A percentile compares a stretch with the other conserved stretches of the same genome.
Evolutionary conservation across 306 rosid species (phyloP).

Genomic region (Cucurbita ficifolia): DNA sequence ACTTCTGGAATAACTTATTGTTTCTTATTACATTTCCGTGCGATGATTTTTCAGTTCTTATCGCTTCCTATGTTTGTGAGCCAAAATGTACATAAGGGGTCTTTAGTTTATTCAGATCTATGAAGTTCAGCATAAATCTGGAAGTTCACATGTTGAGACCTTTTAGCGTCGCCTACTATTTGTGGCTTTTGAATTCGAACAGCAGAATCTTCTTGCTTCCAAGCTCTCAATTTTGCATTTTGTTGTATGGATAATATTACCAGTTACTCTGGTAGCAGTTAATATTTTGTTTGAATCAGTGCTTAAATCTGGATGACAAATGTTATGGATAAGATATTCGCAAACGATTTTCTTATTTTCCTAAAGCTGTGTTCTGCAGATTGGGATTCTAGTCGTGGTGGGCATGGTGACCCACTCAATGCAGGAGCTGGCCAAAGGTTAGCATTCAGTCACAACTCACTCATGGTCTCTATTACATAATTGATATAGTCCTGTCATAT

Average conservation of each 20-base stretch:
- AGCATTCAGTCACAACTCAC: background rate
- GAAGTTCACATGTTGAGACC: background rate
- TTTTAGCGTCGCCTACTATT: background rate
- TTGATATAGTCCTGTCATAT: background rate
- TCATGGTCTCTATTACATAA: background rate
- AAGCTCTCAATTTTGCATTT: background rate
- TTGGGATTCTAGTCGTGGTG: constrained; percentile 37
- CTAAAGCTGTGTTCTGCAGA: constrained; percentile 7
- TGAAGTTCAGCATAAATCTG: background rate
- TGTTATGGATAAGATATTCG: background rate
- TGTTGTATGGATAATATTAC: background rate
- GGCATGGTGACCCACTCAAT: constrained; percentile 24
- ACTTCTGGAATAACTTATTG: background rate
- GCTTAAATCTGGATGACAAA: background rate
- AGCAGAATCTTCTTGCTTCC: background rate
- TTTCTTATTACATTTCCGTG: background rate
- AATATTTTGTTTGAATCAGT: background rate
- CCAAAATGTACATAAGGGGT: background rate
- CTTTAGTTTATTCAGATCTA: background rate
- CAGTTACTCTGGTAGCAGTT: background rate
- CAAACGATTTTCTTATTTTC: background rate
- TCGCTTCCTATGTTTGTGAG: background rate
- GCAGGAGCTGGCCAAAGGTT: constrained; percentile 34
- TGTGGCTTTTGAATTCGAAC: background rate
- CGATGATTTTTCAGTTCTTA: background rate